Evolutionary conservation across 2,329 filamentous ascomycete species (phyloP), one percentile per base, ranked within the genome.

Genomic region (Botrytis fragariae): DNA sequence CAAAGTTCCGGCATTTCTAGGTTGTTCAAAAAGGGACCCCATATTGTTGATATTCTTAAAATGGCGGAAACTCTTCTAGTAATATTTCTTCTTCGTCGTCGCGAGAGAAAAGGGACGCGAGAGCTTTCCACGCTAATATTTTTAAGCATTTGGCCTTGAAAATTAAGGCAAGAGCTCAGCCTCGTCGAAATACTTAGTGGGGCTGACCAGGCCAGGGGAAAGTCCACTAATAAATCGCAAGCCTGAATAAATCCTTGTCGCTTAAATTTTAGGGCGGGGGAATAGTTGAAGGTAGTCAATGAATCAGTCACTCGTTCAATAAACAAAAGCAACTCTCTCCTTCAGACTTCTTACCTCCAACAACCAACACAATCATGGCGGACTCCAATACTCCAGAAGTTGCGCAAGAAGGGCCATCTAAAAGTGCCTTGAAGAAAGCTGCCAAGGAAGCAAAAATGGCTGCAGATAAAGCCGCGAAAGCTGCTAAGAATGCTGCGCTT

Each of bases 11-110:
- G 88, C 88, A 83, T 97, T 97, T 82, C 95, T 90, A 82, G 94
- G 92, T 85, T 96, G 93, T 86, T 98, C 94, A 82, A 98, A 99
- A 84, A 99, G 94, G 82, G 93, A 93, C 83, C 94, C 91, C 96
- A 99, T 99, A 54, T 77, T 80, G 76, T 69, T 98, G 62, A 77
- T 79, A 71, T 61, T 65, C 42, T 48, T 9, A 64, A 71, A 65
- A 61, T 35, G 25, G 35, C 63, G 48, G 25, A 71, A 35, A 39
- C 25, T 64, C 45, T 44, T 57, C 44, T 48, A 42, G 20, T 59
- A 67, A 71, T 64, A 65, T 45, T 48, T 71, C 45, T 48, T 71
- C 45, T 71, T 71, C 44, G 44, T 73, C 57, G 65, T 70, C 71
- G 65, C 65, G 65, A 73, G 37, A 70, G 71, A 73, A 73, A 73